A percentile compares a stretch with the other conserved stretches of the same genome.
Evolutionary conservation across 352 stramenopile species (phyloP).

Genomic region (Pythium utonaiense): DNA sequence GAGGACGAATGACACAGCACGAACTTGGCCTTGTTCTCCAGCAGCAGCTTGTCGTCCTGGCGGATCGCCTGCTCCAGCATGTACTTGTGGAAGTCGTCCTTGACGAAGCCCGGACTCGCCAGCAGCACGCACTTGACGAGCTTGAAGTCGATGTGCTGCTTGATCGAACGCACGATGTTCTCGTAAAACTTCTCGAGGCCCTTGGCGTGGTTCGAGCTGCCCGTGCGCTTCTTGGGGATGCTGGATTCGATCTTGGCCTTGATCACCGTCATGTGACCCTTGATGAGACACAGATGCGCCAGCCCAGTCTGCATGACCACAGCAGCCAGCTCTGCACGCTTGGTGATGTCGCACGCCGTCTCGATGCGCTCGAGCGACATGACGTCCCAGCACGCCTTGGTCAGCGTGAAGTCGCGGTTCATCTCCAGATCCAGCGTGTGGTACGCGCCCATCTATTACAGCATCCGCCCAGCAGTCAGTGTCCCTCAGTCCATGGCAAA

Average conservation of each 20-base stretch:
- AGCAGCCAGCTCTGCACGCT: conserved; percentile 93
- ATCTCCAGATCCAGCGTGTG: conserved; percentile 97
- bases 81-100: conserved; percentile 98
- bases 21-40: conserved; percentile 97
- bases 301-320: conserved; percentile 96
- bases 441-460: conserved; percentile 90
- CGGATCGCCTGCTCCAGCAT: conserved; percentile 90
- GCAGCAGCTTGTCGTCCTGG: conserved; percentile 91
- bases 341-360: conserved; percentile 92
- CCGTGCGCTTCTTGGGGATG: conserved; percentile 96
- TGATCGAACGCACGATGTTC: conserved; percentile 93
- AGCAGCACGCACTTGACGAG: conserved; percentile 96
- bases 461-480: background rate
- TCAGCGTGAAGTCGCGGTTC: conserved; percentile 95
- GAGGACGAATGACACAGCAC: conserved; percentile 93
- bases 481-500: background rate
- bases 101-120: conserved; percentile 95
- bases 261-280: conserved; percentile 94
- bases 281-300: conserved; percentile 97
- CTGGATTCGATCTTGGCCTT: conserved; percentile 94
- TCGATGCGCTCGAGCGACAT: conserved; percentile 96
- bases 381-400: conserved; percentile 97
- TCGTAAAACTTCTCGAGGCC: conserved; percentile 95
- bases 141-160: conserved; percentile 96
- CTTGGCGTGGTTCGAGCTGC: conserved; percentile 93